Evolutionary conservation across 345 rosid species (phyloP).

Genomic region (Aurinia saxatilis): DNA sequence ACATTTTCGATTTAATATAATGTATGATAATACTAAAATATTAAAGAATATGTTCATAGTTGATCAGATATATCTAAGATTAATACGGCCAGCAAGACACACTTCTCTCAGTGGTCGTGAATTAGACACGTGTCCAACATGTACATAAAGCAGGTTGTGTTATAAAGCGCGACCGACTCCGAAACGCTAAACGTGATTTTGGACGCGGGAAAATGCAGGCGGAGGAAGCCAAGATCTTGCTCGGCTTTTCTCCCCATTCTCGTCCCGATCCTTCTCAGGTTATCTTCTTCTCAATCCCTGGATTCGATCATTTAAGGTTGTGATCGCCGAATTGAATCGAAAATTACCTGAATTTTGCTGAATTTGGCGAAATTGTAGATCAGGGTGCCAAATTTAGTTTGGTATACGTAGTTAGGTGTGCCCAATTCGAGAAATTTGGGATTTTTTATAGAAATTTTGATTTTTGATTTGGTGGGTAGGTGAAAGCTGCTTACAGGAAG

Average conservation of each 20-base stretch:
- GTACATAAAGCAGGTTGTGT: neutral
- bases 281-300: too few species aligned
- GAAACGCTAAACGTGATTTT: neutral
- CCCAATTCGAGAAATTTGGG: neutral
- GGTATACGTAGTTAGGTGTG: neutral
- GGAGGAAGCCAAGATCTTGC: slow-evolving; percentile 66
- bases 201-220: slow-evolving; percentile 48
- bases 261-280: slow-evolving; percentile 64
- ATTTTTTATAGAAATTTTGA: too few species aligned
- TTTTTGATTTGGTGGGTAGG: slow-evolving; percentile 28
- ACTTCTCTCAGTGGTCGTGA: neutral
- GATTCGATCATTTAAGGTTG: neutral
- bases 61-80: too few species aligned
- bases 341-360: too few species aligned
- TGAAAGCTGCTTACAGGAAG: slow-evolving; percentile 75
- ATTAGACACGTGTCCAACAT: neutral
- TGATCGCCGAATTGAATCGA: neutral
- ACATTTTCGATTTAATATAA: too few species aligned
- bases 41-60: too few species aligned
- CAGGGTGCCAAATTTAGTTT: too few species aligned
- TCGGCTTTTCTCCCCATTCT: slow-evolving; percentile 71
- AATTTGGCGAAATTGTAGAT: too few species aligned
- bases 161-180: neutral
- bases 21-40: too few species aligned
- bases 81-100: neutral